Conservation (phyloP, 108 stramenopile genomes). For the Fistulifera pelliculosa region DNA sequence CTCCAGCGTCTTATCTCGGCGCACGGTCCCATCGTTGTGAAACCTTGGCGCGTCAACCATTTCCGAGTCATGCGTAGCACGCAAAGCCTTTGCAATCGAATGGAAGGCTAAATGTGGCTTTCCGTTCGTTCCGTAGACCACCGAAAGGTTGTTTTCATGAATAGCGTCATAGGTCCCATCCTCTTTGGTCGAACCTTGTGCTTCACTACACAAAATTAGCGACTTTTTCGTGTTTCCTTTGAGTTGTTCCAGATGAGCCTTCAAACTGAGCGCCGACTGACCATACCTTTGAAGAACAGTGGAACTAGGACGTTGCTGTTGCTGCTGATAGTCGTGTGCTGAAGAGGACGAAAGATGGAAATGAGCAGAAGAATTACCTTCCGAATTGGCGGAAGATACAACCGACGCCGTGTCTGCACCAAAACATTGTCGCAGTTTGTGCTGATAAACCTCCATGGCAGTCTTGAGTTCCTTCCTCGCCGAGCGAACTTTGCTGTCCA, state of each 20-base stretch:
- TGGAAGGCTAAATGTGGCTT: slow-evolving; percentile 64
- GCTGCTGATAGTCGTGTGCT: slow-evolving; percentile 14
- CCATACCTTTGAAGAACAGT: slow-evolving; percentile 32
- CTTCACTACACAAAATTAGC: slow-evolving; percentile 65
- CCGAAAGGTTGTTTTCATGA: slow-evolving; percentile 67
- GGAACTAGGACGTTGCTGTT: slow-evolving; percentile 8
- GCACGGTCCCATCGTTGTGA: slow-evolving; percentile 51
- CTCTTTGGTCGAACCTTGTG: slow-evolving; percentile 24
- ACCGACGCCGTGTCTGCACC: slow-evolving; percentile 11
- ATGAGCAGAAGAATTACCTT: background rate
- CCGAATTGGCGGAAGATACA: slow-evolving; percentile 6
- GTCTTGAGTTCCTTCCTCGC: slow-evolving; percentile 73
- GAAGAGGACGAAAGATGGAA: background rate
- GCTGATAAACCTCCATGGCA: slow-evolving; percentile 81
- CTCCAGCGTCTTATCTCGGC: slow-evolving; percentile 34
- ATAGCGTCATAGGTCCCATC: slow-evolving; percentile 45
- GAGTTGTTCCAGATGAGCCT: slow-evolving; percentile 73
- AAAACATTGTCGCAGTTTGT: slow-evolving; percentile 39
- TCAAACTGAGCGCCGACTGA: slow-evolving; percentile 61
- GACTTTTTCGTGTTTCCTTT: slow-evolving; percentile 74
- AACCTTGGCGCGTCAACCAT: slow-evolving; percentile 9
- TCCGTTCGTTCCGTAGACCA: slow-evolving; percentile 59
- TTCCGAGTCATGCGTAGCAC: slow-evolving; percentile 5
- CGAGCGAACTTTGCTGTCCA: slow-evolving; percentile 26
- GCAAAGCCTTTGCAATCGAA: slow-evolving; percentile 53